Conservation (phyloP, 2,329 filamentous ascomycete genomes). For the Calonectria naviculata region DNA sequence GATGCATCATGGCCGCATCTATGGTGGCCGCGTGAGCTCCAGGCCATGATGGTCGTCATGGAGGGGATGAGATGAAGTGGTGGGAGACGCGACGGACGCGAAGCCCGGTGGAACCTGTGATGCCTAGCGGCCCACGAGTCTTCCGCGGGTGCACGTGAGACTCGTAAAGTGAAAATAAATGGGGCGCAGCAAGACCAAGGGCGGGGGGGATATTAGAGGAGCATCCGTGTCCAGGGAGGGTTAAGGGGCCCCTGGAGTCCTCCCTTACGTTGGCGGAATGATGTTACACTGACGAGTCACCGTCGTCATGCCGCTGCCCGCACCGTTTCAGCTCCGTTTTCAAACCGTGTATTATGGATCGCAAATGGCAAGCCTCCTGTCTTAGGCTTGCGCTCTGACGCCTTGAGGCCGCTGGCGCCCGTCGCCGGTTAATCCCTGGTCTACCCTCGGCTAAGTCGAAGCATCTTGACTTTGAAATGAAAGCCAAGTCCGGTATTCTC, state of each 20-base stretch:
- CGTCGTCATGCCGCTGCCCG: conserved; percentile 6
- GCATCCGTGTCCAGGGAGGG: conserved; percentile 4
- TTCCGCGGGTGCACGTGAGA: conserved; percentile 58
- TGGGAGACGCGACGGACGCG: conserved; percentile 58
- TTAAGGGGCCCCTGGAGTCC: conserved; percentile 12
- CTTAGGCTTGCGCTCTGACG: background rate
- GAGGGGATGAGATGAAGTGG: conserved; percentile 53
- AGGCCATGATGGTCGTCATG: conserved; percentile 34
- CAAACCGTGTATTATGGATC: background rate
- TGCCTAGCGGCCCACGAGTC: conserved; percentile 49
- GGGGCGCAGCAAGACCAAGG: conserved; percentile 9
- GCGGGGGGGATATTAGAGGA: conserved; percentile 3
- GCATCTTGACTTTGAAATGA: conserved; percentile 27
- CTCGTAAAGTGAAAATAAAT: conserved; percentile 25
- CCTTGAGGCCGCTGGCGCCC: background rate
- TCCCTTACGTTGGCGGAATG: conserved; percentile 2
- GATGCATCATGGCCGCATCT: conserved; percentile 20
- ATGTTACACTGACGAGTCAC: conserved; percentile 14
- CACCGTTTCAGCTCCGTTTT: conserved; percentile 11
- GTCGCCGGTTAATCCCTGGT: conserved; percentile 43
- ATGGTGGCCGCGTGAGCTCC: conserved; percentile 42
- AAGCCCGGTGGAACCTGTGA: conserved; percentile 48
- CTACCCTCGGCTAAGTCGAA: conserved; percentile 43
- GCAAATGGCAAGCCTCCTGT: background rate
- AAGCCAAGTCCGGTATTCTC: background rate